A percentile compares a stretch with the other conserved stretches of the same genome.
Conservation (phyloP, 2,329 filamentous ascomycete species). For the Paraphoma chrysanthemicola region DNA sequence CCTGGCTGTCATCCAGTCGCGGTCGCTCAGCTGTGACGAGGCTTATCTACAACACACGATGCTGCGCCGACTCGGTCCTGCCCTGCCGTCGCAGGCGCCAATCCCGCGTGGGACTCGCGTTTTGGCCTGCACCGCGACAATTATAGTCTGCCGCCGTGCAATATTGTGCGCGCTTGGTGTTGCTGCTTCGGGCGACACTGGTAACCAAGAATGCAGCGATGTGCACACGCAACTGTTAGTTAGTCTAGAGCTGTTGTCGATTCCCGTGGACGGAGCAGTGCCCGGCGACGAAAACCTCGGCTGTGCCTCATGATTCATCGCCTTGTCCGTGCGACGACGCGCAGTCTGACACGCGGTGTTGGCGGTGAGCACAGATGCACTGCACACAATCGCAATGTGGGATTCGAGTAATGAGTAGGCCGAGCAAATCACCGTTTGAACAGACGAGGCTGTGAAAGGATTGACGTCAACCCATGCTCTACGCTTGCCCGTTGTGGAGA, state of each 20-base stretch:
- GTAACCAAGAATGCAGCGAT: neutral
- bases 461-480: neutral
- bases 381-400: neutral
- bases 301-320: neutral
- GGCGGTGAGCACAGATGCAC: neutral
- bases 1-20: neutral
- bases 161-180: neutral
- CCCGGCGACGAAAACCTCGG: neutral
- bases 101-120: slow-evolving; percentile 3
- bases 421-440: neutral
- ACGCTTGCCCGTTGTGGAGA: neutral
- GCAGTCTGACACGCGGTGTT: neutral
- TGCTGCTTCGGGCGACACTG: neutral
- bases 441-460: neutral
- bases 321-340: neutral
- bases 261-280: neutral
- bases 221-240: neutral
- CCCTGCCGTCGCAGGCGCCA: neutral
- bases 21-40: slow-evolving; percentile 3
- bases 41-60: slow-evolving; percentile 4
- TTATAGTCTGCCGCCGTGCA: neutral
- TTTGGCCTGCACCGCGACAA: neutral
- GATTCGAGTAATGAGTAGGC: neutral
- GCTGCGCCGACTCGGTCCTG: neutral
- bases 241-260: neutral